A percentile compares a stretch with the other conserved stretches of the same genome.
phyloP scores from a whole-genome alignment of 352 stramenopile species.

The Stramenopiles sp. region DNA sequence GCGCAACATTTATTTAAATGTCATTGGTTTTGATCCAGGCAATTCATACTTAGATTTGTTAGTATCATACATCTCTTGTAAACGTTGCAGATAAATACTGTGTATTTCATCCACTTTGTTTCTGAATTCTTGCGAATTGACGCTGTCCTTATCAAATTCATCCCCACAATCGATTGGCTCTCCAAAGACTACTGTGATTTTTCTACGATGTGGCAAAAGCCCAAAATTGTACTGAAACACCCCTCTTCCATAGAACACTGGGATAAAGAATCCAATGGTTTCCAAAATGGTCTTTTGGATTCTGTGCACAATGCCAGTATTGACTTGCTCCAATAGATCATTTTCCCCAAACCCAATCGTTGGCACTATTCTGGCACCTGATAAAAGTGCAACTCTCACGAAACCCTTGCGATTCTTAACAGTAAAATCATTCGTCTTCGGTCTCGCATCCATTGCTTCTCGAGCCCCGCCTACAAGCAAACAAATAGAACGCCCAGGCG shows the following conservation, averaged over 20 bases:
- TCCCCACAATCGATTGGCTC: constrained; percentile 19
- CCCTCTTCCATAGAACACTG: constrained; percentile 15
- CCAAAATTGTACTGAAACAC: constrained; percentile 15
- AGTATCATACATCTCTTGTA: background rate
- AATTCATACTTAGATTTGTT: background rate
- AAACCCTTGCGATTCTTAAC: constrained; percentile 27
- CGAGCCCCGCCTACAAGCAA: constrained; percentile 27
- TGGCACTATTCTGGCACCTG: constrained; percentile 24
- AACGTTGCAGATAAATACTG: background rate
- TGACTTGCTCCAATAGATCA: constrained; percentile 25
- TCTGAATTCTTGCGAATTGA: too few relatives aligned
- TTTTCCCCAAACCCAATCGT: constrained; percentile 30
- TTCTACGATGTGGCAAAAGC: constrained; percentile 20
- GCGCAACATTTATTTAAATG: background rate
- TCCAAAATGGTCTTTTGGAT: constrained; percentile 22
- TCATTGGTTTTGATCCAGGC: background rate
- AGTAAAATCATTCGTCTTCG: constrained; percentile 22
- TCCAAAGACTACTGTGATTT: constrained; percentile 23
- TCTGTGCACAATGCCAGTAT: constrained; percentile 24
- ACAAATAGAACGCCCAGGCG: constrained; percentile 22
- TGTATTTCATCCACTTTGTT: background rate
- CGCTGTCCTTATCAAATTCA: background rate
- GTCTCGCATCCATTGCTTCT: constrained; percentile 23
- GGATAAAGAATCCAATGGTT: constrained; percentile 23
- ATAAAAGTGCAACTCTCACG: constrained; percentile 23